phyloP scores from a whole-genome alignment of 306 rosid genomes.

The Prunus armeniaca region DNA sequence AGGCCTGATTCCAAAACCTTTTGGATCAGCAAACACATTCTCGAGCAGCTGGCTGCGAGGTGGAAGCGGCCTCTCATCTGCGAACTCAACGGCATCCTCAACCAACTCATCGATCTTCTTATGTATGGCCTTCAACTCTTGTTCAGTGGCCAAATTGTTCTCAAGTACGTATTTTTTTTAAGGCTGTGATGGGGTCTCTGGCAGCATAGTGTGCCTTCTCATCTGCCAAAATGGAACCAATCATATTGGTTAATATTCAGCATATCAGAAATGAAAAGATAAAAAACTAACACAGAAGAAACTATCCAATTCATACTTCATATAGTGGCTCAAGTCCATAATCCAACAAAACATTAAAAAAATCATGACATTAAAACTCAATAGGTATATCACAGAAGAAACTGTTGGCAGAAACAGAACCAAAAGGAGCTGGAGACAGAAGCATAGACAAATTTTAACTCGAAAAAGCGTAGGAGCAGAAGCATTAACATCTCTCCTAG shows the following conservation, averaged over 20 bases:
- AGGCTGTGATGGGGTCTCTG: constrained; percentile 84
- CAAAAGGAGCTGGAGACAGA: neutral
- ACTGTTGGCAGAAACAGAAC: neutral
- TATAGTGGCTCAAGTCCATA: neutral
- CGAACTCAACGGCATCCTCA: constrained; percentile 83
- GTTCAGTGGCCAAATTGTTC: constrained; percentile 67
- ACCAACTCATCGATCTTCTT: constrained; percentile 77
- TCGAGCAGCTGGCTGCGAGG: constrained; percentile 83
- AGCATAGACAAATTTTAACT: neutral
- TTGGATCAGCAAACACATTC: constrained; percentile 96
- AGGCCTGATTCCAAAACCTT: constrained; percentile 98
- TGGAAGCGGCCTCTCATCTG: constrained; percentile 83
- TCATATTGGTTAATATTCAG: neutral
- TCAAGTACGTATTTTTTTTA: constrained; percentile 63
- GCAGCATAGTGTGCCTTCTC: constrained; percentile 86
- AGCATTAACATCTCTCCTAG: constrained; percentile 5
- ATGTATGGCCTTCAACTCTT: constrained; percentile 74
- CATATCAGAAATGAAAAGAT: too few relatives aligned
- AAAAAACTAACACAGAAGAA: too few relatives aligned
- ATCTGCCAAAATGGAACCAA: constrained; percentile 50
- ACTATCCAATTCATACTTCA: too few relatives aligned
- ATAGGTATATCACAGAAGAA: neutral
- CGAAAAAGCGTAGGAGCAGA: constrained; percentile 2
- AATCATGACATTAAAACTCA: neutral
- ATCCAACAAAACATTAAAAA: neutral